These are phyloP conservation scores for Gaillardinia entomophila DNA, from an alignment of 805 yeast genomes.

Conservation along the genomic window DNA sequence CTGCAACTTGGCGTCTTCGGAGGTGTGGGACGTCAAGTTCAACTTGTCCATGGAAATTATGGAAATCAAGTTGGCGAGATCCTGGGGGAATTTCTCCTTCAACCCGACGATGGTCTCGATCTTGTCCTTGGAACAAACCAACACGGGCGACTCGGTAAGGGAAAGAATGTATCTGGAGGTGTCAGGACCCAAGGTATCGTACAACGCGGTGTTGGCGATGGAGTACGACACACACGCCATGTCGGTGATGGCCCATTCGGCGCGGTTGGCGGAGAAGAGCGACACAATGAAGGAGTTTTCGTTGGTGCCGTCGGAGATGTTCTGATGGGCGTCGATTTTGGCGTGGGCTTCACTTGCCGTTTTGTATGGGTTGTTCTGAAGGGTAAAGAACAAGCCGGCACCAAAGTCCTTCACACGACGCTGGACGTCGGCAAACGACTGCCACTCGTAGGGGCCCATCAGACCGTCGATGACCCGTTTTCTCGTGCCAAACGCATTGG, in stretches of 20 bases:
- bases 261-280: constrained; percentile 50
- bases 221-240: constrained; percentile 56
- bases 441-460: constrained; percentile 24
- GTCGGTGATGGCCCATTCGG: constrained; percentile 69
- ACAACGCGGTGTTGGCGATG: constrained; percentile 19
- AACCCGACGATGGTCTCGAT: constrained; percentile 42
- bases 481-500: constrained; percentile 45
- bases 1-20: constrained; percentile 7
- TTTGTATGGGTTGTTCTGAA: constrained; percentile 24
- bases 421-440: constrained; percentile 24
- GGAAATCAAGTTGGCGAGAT: constrained; percentile 40
- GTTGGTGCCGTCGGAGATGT: constrained; percentile 4
- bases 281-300: constrained; percentile 46
- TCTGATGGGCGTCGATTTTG: constrained; percentile 13
- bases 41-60: constrained; percentile 53
- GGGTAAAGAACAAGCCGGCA: constrained; percentile 28
- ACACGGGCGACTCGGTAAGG: constrained; percentile 57
- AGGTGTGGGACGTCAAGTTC: neutral
- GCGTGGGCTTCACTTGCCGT: constrained; percentile 17
- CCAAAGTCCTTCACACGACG: constrained; percentile 28
- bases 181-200: constrained; percentile 39
- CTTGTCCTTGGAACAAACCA: constrained; percentile 50
- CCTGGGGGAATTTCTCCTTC: constrained; percentile 24
- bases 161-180: constrained; percentile 60
- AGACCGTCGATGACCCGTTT: constrained; percentile 19